Conservation (phyloP, 768 basidiomycete species). For the Sistotremastrum niveocremeum region DNA sequence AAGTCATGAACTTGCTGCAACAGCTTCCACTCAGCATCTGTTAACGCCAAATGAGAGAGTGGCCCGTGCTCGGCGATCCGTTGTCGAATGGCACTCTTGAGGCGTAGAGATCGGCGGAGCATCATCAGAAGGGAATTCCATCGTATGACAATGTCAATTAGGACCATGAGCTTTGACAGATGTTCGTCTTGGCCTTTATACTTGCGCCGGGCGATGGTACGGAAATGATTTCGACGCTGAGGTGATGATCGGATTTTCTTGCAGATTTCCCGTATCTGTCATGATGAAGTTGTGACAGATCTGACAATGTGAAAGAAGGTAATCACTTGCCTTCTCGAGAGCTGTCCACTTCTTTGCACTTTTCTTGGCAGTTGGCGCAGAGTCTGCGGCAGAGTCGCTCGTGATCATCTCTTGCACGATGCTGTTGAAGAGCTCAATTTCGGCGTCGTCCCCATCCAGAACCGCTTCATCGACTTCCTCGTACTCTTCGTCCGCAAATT, state of each 20-base stretch:
- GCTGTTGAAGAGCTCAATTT: too few relatives aligned
- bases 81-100: slow-evolving; percentile 18
- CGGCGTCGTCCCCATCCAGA: slow-evolving; percentile 11
- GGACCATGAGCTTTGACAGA: slow-evolving; percentile 14
- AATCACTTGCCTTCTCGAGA: too few relatives aligned
- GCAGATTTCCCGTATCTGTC: slow-evolving; percentile 17
- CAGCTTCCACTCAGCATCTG: slow-evolving; percentile 2
- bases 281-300: too few relatives aligned
- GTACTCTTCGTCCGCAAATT: slow-evolving; percentile 13
- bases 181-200: slow-evolving; percentile 4
- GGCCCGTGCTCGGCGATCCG: slow-evolving; percentile 16
- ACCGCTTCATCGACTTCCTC: slow-evolving; percentile 9
- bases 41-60: slow-evolving; percentile 8
- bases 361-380: slow-evolving; percentile 8
- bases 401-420: slow-evolving; percentile 12
- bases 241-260: slow-evolving; percentile 21
- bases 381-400: not conserved
- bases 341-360: too few relatives aligned
- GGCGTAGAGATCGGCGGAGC: slow-evolving; percentile 15
- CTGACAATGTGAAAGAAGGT: too few relatives aligned
- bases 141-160: slow-evolving; percentile 19
- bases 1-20: not conserved
- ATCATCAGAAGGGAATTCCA: slow-evolving; percentile 25
- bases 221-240: slow-evolving; percentile 16
- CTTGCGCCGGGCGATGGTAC: slow-evolving; percentile 7